These are phyloP conservation scores for Hortiboletus flavorubellus DNA, from an alignment of 768 basidiomycete genomes.

Conservation along the genomic window DNA sequence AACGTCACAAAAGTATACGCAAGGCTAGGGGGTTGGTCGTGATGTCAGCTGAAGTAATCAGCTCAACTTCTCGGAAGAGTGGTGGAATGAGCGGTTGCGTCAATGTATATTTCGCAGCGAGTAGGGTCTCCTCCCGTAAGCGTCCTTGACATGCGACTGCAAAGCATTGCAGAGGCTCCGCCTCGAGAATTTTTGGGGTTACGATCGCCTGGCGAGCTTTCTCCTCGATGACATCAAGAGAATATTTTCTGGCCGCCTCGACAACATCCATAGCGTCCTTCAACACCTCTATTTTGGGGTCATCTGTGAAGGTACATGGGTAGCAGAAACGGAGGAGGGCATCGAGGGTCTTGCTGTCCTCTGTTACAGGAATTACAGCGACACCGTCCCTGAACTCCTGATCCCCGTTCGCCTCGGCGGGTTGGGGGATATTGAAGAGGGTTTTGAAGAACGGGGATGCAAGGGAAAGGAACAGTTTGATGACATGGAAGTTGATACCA, in stretches of 20 bases:
- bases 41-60: neutral
- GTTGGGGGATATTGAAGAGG: too few species aligned
- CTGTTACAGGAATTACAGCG: too few species aligned
- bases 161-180: neutral
- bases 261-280: neutral
- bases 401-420: too few species aligned
- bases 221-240: neutral
- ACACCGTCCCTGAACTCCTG: too few species aligned
- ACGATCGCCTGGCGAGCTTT: neutral
- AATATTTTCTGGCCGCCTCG: neutral
- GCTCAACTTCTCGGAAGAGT: neutral
- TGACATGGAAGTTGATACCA: neutral
- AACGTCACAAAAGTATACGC: too few species aligned
- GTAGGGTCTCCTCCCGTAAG: neutral
- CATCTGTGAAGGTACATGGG: neutral
- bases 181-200: neutral
- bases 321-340: too few species aligned
- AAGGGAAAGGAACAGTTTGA: too few species aligned
- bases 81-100: neutral
- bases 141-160: neutral
- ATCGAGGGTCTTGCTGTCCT: too few species aligned
- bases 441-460: too few species aligned
- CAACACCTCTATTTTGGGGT: neutral
- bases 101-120: neutral
- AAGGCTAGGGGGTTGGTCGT: too few species aligned